Base-by-base conservation (phyloP, 768 basidiomycete genomes). In the Gymnopilus dilepis region DNA sequence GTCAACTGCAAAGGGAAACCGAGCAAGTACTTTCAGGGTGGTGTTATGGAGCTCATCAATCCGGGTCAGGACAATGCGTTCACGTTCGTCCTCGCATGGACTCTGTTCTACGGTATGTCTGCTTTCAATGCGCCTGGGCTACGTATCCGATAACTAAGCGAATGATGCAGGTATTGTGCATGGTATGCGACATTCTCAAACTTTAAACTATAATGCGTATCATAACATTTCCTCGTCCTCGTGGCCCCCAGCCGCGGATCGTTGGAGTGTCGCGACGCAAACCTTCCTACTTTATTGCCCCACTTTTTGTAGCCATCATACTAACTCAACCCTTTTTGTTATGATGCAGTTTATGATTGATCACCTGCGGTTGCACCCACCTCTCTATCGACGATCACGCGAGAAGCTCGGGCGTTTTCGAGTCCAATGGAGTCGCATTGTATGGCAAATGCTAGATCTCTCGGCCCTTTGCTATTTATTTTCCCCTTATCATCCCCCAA, bases 41-140 rank as follows among this genome's bases (percentile, higher is more conserved):
- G 90, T 2, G 69, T 85, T 61, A 76, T 81, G 74, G 91, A 91
- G 57, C 76, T 97, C 37, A 76, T 89, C 48, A 94, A 90, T 63
- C 90, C 95, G 0, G 94, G 94, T 9, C 92, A 95, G 75, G 95
- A 97, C 74, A 95, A 94, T 65, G 78, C 89, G 17, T 93, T 94
- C 69, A 93, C 94, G 3, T 98, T 96, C 69, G 84, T 98, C 60
- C 84, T 97, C 28, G 89, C 91, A 21, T 98, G 95, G 95, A 98
- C 95, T 34, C 78, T 97, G 58, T 92, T 95, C 73, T 97, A 92
- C 73, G 95, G 92, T 94, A 67, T 61, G 90, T 76, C 38, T 17
- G 34, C 22, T n/a, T 24, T 40, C 24, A 8, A 40, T 38, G 21
- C 15, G 7, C 9, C n/a, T n/a, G n/a, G n/a, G n/a, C n/a, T n/a